Percentiles rank a stretch among this genome's conserved stretches.
Conservation (phyloP, 352 stramenopile genomes). For the Aphanomyces cochlioides region DNA sequence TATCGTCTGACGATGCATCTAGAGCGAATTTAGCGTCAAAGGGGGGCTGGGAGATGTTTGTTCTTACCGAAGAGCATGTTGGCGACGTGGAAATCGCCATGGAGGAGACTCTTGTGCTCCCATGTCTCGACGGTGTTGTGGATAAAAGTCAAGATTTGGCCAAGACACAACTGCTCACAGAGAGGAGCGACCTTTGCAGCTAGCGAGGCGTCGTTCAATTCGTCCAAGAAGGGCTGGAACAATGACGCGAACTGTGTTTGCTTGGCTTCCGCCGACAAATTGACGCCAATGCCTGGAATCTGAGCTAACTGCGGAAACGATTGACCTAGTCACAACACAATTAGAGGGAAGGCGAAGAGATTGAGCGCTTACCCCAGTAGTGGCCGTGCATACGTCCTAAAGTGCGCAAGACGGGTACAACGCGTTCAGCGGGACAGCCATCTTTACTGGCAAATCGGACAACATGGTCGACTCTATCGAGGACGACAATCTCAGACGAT, state of each 20-base stretch:
- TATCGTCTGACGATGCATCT: slow-evolving; percentile 23
- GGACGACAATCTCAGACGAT: slow-evolving; percentile 64
- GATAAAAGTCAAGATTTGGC: slow-evolving; percentile 40
- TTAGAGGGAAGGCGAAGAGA: not conserved
- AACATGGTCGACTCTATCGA: slow-evolving; percentile 52
- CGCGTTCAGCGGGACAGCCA: slow-evolving; percentile 51
- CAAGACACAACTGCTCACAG: slow-evolving; percentile 48
- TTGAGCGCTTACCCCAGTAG: slow-evolving; percentile 39
- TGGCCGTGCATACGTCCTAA: slow-evolving; percentile 63
- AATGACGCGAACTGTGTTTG: slow-evolving; percentile 53
- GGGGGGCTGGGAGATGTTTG: too few relatives aligned
- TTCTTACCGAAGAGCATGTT: slow-evolving; percentile 56
- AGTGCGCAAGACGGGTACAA: slow-evolving; percentile 44
- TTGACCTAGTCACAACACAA: slow-evolving; percentile 13
- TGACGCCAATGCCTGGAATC: slow-evolving; percentile 62
- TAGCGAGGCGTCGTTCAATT: slow-evolving; percentile 38
- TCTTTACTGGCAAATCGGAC: slow-evolving; percentile 57
- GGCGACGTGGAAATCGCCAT: slow-evolving; percentile 78
- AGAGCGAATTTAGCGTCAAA: not conserved
- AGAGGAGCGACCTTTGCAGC: slow-evolving; percentile 40
- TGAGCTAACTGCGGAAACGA: slow-evolving; percentile 45
- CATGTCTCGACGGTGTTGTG: slow-evolving; percentile 53
- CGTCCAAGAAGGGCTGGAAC: slow-evolving; percentile 53
- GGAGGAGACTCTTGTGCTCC: slow-evolving; percentile 55
- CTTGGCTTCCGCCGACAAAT: slow-evolving; percentile 60